Conservation (phyloP, 495 filamentous ascomycete genomes). For the Viridothelium virens region DNA sequence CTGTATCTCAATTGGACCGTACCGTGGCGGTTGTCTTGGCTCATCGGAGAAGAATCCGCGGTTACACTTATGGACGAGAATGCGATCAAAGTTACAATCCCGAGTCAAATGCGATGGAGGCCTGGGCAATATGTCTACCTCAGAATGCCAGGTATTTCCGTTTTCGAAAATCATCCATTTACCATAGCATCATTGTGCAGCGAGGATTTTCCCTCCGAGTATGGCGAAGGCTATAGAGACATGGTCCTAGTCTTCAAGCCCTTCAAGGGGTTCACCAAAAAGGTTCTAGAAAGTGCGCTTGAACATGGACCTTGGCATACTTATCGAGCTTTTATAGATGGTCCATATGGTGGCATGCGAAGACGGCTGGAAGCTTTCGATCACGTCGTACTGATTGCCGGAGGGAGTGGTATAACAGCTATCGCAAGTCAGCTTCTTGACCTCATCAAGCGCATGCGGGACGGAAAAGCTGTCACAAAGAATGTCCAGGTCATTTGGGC, state of each 20-base stretch:
- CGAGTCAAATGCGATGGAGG: constrained; percentile 85
- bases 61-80: constrained; percentile 84
- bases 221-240: constrained; percentile 78
- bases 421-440: constrained; percentile 83
- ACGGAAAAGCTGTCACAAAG: constrained; percentile 85
- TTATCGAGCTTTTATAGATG: constrained; percentile 84
- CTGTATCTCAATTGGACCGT: constrained; percentile 79
- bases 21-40: constrained; percentile 66
- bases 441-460: constrained; percentile 87
- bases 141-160: constrained; percentile 80
- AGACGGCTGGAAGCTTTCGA: constrained; percentile 89
- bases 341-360: constrained; percentile 90
- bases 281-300: constrained; percentile 67
- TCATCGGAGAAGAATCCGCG: constrained; percentile 81
- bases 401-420: constrained; percentile 90
- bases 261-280: constrained; percentile 78
- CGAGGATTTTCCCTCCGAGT: constrained; percentile 79
- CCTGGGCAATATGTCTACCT: constrained; percentile 94
- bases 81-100: constrained; percentile 86
- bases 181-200: constrained; percentile 87
- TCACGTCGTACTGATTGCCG: constrained; percentile 83
- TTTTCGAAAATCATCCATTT: constrained; percentile 91
- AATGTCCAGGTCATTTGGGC: constrained; percentile 88
- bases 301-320: constrained; percentile 77
- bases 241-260: constrained; percentile 86